Conservation (phyloP, 2,329 filamentous ascomycete genomes). For the Lasiodiplodia gonubiensis region DNA sequence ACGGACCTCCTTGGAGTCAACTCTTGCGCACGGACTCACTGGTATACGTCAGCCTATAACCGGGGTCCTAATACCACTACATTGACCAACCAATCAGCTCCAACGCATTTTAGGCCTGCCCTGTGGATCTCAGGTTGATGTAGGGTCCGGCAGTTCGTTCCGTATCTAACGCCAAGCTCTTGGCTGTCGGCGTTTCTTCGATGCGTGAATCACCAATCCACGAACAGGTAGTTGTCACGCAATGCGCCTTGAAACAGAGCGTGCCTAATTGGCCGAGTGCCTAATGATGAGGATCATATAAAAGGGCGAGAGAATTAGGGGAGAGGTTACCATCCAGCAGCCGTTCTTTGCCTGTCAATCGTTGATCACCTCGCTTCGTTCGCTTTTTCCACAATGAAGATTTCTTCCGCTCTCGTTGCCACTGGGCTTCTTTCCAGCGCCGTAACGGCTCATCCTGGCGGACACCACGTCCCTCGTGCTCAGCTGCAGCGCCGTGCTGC, state of each 20-base stretch:
- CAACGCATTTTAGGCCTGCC: background rate
- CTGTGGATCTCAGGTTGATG: background rate
- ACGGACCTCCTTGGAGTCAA: background rate
- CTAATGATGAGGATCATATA: background rate
- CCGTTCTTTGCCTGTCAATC: background rate
- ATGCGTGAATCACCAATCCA: background rate
- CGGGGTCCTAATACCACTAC: background rate
- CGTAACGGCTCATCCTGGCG: background rate
- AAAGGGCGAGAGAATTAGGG: background rate
- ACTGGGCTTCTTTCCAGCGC: slow-evolving; percentile 7
- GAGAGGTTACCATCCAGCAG: background rate
- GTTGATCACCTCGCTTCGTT: background rate
- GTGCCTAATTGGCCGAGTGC: slow-evolving; percentile 1
- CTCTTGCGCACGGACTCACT: background rate
- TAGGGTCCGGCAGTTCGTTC: background rate
- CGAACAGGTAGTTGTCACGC: slow-evolving; percentile 2
- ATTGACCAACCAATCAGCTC: background rate
- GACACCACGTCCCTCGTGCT: slow-evolving; percentile 7
- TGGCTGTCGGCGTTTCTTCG: slow-evolving; percentile 5
- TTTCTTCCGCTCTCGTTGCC: background rate
- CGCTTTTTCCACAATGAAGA: background rate
- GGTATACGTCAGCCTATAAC: slow-evolving; percentile 6
- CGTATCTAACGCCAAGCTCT: slow-evolving; percentile 1
- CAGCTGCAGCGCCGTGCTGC: background rate
- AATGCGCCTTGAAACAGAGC: background rate